Evolutionary conservation across 2,329 filamentous ascomycete genomes (phyloP), one percentile per base, ranked within the genome.

Genomic region (Calonectria crousiana): DNA sequence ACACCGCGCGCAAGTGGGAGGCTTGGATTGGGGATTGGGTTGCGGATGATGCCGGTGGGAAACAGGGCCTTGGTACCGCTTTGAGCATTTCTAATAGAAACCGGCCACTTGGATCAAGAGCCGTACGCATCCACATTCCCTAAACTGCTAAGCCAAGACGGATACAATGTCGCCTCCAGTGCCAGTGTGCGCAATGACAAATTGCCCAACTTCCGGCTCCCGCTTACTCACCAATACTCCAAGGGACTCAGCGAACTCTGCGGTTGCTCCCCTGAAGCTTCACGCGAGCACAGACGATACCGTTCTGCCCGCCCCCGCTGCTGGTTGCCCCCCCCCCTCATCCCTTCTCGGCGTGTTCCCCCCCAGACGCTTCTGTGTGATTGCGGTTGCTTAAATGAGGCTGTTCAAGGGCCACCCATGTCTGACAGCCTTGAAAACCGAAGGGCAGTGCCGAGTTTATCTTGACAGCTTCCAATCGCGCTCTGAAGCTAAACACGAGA

Each of bases 401-500:
- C 36, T 47, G 60, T 65, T 47, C 66, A 58, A 34, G 66, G 65
- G 65, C 34, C 47, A 13, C 60, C 68, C 68, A 71, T 71, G 68
- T 44, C 52, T 58, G 60, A 65, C 60, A 65, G 60, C 60, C 60
- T 65, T 65, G 60, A 65, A 56, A 68, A 58, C 30, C 52, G 58
- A 60, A 69, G 67, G 67, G 67, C 67, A 58, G 52, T 69, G 38
- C 67, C 58, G 68, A 71, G 68, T 71, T 34, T 71, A 71, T 72
- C 47, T 53, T 30, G 52, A 66, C 56, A n/a, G 58, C 44, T 65
- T 65, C 58, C 68, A 58, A 66, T 51, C 58, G 36, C 56, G 56
- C 32, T 36, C 34, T 41, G 56, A 30, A 62, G 34, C 36, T 23
- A 38, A 28, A 52, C 26, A 23, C 44, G 26, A 65, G 38, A 38